Conservation (phyloP, 257 asterid genomes). For the Scutellaria barbata region DNA sequence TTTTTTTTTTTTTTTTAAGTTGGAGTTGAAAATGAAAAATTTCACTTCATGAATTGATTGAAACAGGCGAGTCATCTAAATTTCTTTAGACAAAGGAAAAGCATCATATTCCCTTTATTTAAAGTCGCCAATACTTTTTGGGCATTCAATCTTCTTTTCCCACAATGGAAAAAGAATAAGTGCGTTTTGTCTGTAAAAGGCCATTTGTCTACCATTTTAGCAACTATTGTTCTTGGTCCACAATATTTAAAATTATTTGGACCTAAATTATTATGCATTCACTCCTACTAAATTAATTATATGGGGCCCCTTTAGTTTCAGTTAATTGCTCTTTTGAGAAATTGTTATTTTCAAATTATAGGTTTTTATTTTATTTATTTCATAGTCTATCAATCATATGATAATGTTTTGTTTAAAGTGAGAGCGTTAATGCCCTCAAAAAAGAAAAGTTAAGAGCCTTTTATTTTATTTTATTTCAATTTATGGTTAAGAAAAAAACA, state of each 20-base stretch:
- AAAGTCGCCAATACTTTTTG: constrained; percentile 20
- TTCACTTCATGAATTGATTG: too few species aligned
- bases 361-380: not conserved
- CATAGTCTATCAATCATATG: not conserved
- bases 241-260: not conserved
- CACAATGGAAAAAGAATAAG: constrained; percentile 22
- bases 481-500: too few species aligned
- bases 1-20: too few species aligned
- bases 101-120: constrained; percentile 32
- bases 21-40: too few species aligned
- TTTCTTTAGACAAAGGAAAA: constrained; percentile 30
- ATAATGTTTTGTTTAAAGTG: too few species aligned
- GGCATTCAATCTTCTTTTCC: not conserved
- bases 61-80: too few species aligned
- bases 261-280: not conserved
- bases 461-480: too few species aligned
- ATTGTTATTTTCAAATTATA: not conserved
- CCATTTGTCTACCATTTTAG: constrained; percentile 21
- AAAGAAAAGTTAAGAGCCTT: too few species aligned
- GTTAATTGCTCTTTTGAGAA: constrained; percentile 1
- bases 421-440: too few species aligned
- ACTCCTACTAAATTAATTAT: not conserved
- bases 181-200: constrained; percentile 28
- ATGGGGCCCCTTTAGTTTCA: not conserved
- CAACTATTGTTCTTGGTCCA: not conserved